These are phyloP conservation scores for Exserohilum rostratum DNA, from an alignment of 2,329 filamentous ascomycete species.

Conservation along the genomic window DNA sequence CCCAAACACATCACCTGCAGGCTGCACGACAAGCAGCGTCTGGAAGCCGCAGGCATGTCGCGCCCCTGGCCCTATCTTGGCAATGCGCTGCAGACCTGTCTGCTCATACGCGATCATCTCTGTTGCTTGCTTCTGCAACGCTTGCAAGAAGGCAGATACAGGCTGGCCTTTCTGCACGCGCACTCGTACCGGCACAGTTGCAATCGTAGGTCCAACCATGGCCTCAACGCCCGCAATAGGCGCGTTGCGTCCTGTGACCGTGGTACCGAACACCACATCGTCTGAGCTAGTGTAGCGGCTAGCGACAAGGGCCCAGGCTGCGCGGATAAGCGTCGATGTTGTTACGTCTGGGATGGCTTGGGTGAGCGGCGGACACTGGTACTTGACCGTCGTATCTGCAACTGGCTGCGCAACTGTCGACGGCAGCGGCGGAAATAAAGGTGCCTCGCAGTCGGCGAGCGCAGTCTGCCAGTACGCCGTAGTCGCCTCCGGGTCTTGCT, in stretches of 20 bases:
- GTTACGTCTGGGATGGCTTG: slow-evolving; percentile 1
- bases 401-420: slow-evolving; percentile 11
- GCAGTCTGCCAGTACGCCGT: background rate
- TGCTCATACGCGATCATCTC: slow-evolving; percentile 40
- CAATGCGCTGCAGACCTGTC: slow-evolving; percentile 40
- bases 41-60: slow-evolving; percentile 49
- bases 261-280: slow-evolving; percentile 1
- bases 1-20: slow-evolving; percentile 3
- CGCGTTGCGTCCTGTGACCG: background rate
- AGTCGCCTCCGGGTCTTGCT: background rate
- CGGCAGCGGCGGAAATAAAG: slow-evolving; percentile 12
- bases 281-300: slow-evolving; percentile 19
- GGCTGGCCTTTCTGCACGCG: slow-evolving; percentile 11
- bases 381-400: slow-evolving; percentile 5
- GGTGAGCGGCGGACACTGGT: background rate
- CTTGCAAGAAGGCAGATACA: slow-evolving; percentile 15
- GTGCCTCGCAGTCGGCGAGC: background rate
- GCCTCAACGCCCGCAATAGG: slow-evolving; percentile 5
- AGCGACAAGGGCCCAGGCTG: slow-evolving; percentile 39
- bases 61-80: background rate
- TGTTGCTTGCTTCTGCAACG: slow-evolving; percentile 19
- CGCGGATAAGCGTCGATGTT: slow-evolving; percentile 22
- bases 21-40: slow-evolving; percentile 60
- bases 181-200: slow-evolving; percentile 44
- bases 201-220: slow-evolving; percentile 52